Conservation (phyloP, 805 yeast genomes). For the Saturnispora dispora region DNA sequence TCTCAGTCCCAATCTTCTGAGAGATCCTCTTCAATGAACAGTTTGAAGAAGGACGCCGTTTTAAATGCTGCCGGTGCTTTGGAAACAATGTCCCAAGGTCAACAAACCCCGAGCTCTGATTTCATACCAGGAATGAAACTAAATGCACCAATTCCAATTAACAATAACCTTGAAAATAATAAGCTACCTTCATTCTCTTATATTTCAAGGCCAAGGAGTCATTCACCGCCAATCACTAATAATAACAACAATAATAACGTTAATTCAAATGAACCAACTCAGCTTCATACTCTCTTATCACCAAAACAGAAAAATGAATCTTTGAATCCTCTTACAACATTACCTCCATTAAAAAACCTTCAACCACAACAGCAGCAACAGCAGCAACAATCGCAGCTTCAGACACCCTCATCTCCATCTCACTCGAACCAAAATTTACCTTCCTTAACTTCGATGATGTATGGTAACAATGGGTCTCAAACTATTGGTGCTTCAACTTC, state of each 20-base stretch:
- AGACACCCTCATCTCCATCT: conserved; percentile 4
- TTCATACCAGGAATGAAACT: conserved; percentile 27
- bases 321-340: not conserved
- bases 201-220: conserved; percentile 8
- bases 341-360: conserved; percentile 7
- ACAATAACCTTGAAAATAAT: not conserved
- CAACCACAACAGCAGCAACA: conserved; percentile 10
- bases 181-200: conserved; percentile 23
- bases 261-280: conserved; percentile 9
- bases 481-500: not conserved
- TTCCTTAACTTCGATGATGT: conserved; percentile 8
- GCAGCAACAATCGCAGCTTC: conserved; percentile 11
- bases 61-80: conserved; percentile 34
- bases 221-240: not conserved
- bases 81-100: conserved; percentile 31
- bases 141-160: conserved; percentile 18
- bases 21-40: conserved; percentile 22
- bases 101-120: conserved; percentile 15
- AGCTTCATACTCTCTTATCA: conserved; percentile 11
- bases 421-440: conserved; percentile 7
- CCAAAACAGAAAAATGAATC: conserved; percentile 8
- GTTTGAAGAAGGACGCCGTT: conserved; percentile 25
- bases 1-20: conserved; percentile 29
- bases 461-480: not conserved
- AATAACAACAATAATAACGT: not conserved